Evolutionary conservation across 306 rosid genomes (phyloP).

Genomic region (Gillenia trifoliata): DNA sequence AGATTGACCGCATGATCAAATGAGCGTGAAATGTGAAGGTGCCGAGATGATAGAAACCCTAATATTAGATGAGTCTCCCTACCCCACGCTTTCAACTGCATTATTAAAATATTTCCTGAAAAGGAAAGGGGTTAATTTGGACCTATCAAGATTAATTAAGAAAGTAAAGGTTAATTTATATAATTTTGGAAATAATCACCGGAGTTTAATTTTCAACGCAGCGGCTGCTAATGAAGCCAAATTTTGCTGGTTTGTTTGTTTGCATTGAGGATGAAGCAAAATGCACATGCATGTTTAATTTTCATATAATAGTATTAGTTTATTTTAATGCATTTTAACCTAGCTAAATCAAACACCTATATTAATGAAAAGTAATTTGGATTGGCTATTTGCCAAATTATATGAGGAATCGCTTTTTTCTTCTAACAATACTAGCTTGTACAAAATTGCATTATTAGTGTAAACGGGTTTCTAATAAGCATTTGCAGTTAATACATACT

Average conservation of each 20-base stretch:
- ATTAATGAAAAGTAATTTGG: background rate
- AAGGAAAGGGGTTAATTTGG: slow-evolving; percentile 4
- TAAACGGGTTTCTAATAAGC: background rate
- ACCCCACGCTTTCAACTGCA: slow-evolving; percentile 12
- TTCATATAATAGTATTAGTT: background rate
- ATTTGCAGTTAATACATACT: background rate
- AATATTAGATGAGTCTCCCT: slow-evolving; percentile 1
- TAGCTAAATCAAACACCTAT: background rate
- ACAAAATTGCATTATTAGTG: background rate
- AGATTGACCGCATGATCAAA: background rate
- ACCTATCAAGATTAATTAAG: slow-evolving; percentile 19
- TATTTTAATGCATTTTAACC: background rate
- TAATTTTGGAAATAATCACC: too few relatives aligned
- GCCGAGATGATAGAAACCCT: slow-evolving; percentile 28
- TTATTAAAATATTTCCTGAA: slow-evolving; percentile 18
- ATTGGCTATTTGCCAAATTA: background rate
- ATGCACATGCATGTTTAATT: background rate
- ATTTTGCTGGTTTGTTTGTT: background rate
- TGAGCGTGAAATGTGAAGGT: slow-evolving; percentile 27
- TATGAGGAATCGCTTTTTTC: background rate
- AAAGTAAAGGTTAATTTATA: background rate
- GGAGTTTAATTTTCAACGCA: too few relatives aligned
- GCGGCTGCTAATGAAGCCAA: background rate
- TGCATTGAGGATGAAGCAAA: background rate
- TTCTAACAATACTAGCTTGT: too few relatives aligned